A percentile compares a stretch with the other conserved stretches of the same genome.
Evolutionary conservation across 352 stramenopile genomes (phyloP).

Genomic region (Elongisporangium undulatum): DNA sequence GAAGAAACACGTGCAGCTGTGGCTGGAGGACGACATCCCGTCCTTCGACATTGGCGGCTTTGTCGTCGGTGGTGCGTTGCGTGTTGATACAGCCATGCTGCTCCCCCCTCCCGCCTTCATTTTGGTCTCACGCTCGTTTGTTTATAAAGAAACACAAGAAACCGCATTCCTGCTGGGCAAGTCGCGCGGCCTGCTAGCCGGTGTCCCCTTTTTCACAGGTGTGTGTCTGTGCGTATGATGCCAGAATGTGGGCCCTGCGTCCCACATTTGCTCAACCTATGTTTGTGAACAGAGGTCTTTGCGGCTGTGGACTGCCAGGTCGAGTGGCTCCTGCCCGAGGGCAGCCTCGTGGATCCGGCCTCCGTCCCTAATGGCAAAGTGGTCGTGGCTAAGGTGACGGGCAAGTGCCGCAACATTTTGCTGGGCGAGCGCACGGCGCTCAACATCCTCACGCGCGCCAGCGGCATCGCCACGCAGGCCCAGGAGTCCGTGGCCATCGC

Average conservation of each 20-base stretch:
- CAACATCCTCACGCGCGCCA: slow-evolving; percentile 95
- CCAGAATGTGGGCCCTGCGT: background rate
- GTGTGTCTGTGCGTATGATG: background rate
- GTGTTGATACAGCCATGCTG: slow-evolving; percentile 3
- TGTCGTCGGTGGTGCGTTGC: slow-evolving; percentile 87
- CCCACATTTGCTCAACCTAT: background rate
- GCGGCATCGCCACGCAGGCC: slow-evolving; percentile 92
- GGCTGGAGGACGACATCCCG: slow-evolving; percentile 96
- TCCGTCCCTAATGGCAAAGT: slow-evolving; percentile 69
- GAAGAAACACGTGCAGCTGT: slow-evolving; percentile 89
- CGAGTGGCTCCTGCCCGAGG: slow-evolving; percentile 87
- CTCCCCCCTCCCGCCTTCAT: background rate
- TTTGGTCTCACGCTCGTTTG: slow-evolving; percentile 1
- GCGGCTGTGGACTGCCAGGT: slow-evolving; percentile 87
- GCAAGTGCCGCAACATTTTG: slow-evolving; percentile 92
- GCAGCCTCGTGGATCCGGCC: slow-evolving; percentile 41
- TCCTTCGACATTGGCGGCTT: slow-evolving; percentile 97
- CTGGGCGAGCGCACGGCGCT: slow-evolving; percentile 96
- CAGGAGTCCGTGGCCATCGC: slow-evolving; percentile 61
- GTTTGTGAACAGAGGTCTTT: slow-evolving; percentile 83
- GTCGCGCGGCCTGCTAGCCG: slow-evolving; percentile 92
- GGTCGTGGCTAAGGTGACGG: slow-evolving; percentile 92
- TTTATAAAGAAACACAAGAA: slow-evolving; percentile 55
- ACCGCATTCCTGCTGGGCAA: slow-evolving; percentile 91
- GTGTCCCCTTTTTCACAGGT: slow-evolving; percentile 93